A percentile compares a stretch with the other conserved stretches of the same genome.
Evolutionary conservation across 2,329 filamentous ascomycete genomes (phyloP).

Genomic region (Diaporthe helianthi): DNA sequence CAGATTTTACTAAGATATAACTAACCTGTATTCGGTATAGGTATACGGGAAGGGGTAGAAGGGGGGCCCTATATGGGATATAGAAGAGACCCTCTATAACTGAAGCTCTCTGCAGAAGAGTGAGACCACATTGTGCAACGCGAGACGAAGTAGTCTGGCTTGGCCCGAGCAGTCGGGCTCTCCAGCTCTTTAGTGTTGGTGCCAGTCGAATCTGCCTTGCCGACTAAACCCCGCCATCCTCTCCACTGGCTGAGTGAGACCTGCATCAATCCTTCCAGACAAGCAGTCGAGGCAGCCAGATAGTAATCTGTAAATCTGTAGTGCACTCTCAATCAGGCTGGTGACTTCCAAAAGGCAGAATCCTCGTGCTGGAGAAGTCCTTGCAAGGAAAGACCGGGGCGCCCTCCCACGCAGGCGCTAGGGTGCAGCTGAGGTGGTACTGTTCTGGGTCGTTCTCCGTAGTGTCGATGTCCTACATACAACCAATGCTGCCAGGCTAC

Average conservation of each 20-base stretch:
- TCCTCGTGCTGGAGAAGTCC: constrained; percentile 1
- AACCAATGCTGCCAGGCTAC: not conserved
- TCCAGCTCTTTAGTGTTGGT: constrained; percentile 6
- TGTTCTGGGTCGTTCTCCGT: not conserved
- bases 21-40: too few species aligned
- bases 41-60: too few species aligned
- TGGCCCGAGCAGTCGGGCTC: constrained; percentile 1
- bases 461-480: constrained; percentile 24
- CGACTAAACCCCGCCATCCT: constrained; percentile 14
- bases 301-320: too few species aligned
- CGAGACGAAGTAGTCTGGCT: not conserved
- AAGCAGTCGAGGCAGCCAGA: constrained; percentile 5
- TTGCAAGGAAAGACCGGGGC: constrained; percentile 17
- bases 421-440: constrained; percentile 20
- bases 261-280: constrained; percentile 26
- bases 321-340: not conserved
- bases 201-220: constrained; percentile 27
- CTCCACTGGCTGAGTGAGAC: constrained; percentile 30
- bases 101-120: constrained; percentile 3
- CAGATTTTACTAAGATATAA: too few species aligned
- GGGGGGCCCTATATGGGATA: too few species aligned
- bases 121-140: constrained; percentile 13
- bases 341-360: constrained; percentile 10
- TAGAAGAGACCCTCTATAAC: too few species aligned
- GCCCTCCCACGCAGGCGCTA: constrained; percentile 9